A percentile compares a stretch with the other conserved stretches of the same genome.
These are phyloP conservation scores for Scutellaria minor DNA, from an alignment of 257 asterid species.

Conservation along the genomic window DNA sequence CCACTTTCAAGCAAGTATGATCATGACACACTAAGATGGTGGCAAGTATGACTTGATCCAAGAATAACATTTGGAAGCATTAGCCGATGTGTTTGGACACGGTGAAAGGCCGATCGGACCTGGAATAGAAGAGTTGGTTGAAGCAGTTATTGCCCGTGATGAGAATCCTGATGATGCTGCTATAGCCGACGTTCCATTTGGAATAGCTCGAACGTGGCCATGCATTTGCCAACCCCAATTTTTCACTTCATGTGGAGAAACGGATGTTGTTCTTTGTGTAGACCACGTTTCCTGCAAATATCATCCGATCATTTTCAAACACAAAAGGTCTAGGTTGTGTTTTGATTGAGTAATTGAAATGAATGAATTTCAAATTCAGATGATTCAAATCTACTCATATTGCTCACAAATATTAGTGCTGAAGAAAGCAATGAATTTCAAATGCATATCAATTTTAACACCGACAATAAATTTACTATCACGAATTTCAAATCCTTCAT, in stretches of 20 bases:
- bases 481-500: not conserved
- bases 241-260: slow-evolving; percentile 41
- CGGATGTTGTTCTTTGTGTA: slow-evolving; percentile 39
- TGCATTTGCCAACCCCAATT: slow-evolving; percentile 58
- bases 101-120: too few relatives aligned
- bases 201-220: slow-evolving; percentile 37
- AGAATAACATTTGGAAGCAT: slow-evolving; percentile 10
- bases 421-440: too few relatives aligned
- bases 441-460: too few relatives aligned
- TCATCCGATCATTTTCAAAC: too few relatives aligned
- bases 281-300: slow-evolving; percentile 38
- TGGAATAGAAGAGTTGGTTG: slow-evolving; percentile 12
- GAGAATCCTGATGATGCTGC: slow-evolving; percentile 99
- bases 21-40: slow-evolving; percentile 16
- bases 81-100: too few relatives aligned
- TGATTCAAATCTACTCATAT: too few relatives aligned
- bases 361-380: too few relatives aligned
- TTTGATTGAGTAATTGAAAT: too few relatives aligned
- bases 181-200: slow-evolving; percentile 41
- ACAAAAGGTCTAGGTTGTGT: too few relatives aligned
- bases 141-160: slow-evolving; percentile 44
- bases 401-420: too few relatives aligned
- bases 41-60: slow-evolving; percentile 29
- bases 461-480: too few relatives aligned
- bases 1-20: too few relatives aligned